Percentiles rank a stretch among this genome's conserved stretches.
These are phyloP conservation scores for Funneliformis geosporum DNA, from an alignment of 192 early-diverging fungal species.

Conservation along the genomic window DNA sequence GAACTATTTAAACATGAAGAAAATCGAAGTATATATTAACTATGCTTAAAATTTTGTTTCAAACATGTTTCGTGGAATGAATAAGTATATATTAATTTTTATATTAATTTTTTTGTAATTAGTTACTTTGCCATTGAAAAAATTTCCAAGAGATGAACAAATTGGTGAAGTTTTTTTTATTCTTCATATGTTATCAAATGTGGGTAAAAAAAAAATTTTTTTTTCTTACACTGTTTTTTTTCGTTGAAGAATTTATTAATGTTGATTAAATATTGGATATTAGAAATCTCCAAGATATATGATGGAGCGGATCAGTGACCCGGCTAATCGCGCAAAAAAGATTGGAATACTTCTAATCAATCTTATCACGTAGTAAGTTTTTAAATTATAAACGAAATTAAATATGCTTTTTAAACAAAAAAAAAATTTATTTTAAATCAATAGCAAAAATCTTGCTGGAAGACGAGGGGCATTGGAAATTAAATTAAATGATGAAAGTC, in stretches of 20 bases:
- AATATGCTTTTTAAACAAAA: too few relatives aligned
- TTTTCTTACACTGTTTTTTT: too few relatives aligned
- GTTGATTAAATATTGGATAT: too few relatives aligned
- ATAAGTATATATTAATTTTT: too few relatives aligned
- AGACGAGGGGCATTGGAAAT: neutral
- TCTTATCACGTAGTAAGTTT: neutral
- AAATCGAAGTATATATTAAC: too few relatives aligned
- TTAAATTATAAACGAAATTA: too few relatives aligned
- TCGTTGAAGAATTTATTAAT: too few relatives aligned
- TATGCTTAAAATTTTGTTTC: too few relatives aligned
- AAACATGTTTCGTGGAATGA: too few relatives aligned
- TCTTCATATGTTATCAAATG: neutral
- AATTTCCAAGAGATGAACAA: neutral
- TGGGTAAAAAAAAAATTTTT: too few relatives aligned
- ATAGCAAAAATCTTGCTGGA: neutral
- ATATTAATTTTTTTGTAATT: too few relatives aligned
- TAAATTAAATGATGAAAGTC: neutral
- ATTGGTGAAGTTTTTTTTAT: neutral
- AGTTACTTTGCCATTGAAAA: neutral
- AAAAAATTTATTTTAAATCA: too few relatives aligned
- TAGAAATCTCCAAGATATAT: neutral
- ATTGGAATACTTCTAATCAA: neutral
- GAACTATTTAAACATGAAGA: neutral
- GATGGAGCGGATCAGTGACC: neutral
- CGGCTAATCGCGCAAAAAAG: neutral